phyloP scores from a whole-genome alignment of 2,329 filamentous ascomycete genomes.

The Chalaropsis ovoidea region DNA sequence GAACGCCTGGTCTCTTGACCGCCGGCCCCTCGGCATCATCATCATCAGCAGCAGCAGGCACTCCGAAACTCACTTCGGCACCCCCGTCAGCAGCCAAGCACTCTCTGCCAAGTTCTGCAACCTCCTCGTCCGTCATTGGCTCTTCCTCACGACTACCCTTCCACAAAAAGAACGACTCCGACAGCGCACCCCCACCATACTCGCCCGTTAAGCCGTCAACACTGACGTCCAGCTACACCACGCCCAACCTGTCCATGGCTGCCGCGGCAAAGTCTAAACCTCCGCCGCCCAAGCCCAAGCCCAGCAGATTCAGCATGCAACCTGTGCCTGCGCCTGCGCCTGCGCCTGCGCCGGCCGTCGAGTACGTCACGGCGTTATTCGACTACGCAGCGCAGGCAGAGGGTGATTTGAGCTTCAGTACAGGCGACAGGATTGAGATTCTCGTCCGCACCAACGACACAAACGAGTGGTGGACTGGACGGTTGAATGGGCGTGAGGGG shows the following conservation, averaged over 20 bases:
- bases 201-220: constrained; percentile 36
- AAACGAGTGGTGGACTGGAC: constrained; percentile 96
- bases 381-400: constrained; percentile 95
- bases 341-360: constrained; percentile 47
- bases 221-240: constrained; percentile 28
- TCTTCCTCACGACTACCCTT: constrained; percentile 29
- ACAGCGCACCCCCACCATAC: constrained; percentile 62
- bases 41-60: constrained; percentile 9
- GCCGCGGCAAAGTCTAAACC: constrained; percentile 55
- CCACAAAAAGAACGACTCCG: constrained; percentile 31
- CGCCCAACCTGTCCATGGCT: constrained; percentile 38
- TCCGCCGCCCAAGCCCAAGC: constrained; percentile 68
- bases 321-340: constrained; percentile 43
- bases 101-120: constrained; percentile 30
- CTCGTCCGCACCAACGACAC: constrained; percentile 71
- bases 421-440: constrained; percentile 86
- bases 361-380: constrained; percentile 83
- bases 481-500: constrained; percentile 65
- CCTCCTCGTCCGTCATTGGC: constrained; percentile 19
- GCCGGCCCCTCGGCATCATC: constrained; percentile 34
- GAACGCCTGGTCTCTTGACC: constrained; percentile 43
- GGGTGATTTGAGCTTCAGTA: constrained; percentile 80
- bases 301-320: constrained; percentile 53
- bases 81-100: constrained; percentile 27
- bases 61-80: constrained; percentile 26